phyloP scores from a whole-genome alignment of 257 asterid genomes.

The Ajuga chamaepitys region DNA sequence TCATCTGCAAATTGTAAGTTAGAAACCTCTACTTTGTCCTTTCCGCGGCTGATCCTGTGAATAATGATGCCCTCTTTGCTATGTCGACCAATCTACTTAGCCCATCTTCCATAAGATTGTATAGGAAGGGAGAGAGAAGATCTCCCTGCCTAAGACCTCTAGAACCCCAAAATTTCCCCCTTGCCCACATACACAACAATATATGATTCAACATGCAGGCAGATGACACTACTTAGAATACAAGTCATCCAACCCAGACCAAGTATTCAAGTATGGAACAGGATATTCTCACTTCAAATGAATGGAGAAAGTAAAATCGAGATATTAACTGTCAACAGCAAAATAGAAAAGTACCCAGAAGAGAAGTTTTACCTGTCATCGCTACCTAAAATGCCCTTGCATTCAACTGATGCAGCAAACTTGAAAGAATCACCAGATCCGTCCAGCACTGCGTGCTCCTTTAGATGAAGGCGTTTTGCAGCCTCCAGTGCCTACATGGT shows the following conservation, averaged over 20 bases:
- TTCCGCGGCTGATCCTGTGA: too few species aligned
- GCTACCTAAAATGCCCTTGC: constrained; percentile 98
- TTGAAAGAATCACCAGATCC: constrained; percentile 72
- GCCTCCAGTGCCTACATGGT: constrained; percentile 71
- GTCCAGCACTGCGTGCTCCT: constrained; percentile 83
- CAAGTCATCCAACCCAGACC: background rate
- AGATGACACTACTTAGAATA: background rate
- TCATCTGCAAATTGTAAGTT: too few species aligned
- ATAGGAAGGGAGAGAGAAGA: too few species aligned
- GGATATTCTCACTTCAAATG: background rate
- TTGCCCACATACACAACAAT: background rate
- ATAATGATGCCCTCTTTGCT: too few species aligned
- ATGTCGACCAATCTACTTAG: too few species aligned
- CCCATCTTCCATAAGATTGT: too few species aligned
- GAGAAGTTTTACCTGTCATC: constrained; percentile 69
- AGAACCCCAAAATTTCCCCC: too few species aligned
- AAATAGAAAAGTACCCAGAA: background rate
- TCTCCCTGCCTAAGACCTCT: too few species aligned
- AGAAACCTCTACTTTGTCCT: too few species aligned
- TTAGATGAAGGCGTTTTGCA: constrained; percentile 84
- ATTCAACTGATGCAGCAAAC: constrained; percentile 96
- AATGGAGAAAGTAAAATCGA: background rate
- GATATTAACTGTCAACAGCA: background rate
- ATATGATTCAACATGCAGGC: background rate
- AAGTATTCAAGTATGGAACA: too few species aligned